Evolutionary conservation across 345 rosid species (phyloP), one percentile per base, ranked within the genome.

Genomic region (Kandelia obovata): DNA sequence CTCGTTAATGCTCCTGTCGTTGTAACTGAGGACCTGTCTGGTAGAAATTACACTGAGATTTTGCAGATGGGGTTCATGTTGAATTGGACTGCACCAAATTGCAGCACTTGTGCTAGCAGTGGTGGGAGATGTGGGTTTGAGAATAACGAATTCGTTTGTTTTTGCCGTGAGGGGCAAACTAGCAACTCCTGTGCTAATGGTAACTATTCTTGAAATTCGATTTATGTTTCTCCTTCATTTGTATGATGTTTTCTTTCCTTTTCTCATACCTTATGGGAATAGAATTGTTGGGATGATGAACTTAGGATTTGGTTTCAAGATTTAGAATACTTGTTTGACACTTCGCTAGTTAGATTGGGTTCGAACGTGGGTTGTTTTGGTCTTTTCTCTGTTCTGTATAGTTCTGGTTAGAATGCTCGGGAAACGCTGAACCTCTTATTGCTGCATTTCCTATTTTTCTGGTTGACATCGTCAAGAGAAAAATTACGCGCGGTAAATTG

Each of bases 21-120:
- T 23, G 19, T 10, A 3, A 61, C 66, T 26, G 37, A 6, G 49
- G 71, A 56, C 35, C 20, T 63, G 9, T 0, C 0, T 20, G 0
- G 1, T 1, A 73, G 69, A 82, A 55, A 67, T 72, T 88, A 80
- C 47, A 35, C 5, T 31, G 79, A 70, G 19, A 68, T 89, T 71
- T 67, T 87, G 78, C 76, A 71, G 75, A 78, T 34, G 67, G 96
- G 95, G 5, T 83, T 88, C 65, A 56, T 80, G 68, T 65, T 90
- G 88, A 83, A 71, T 10, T 88, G 88, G 88, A 69, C 66, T 59
- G 86, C 80, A 68, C 77, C 66, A 39, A 62, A 68, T 76, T 88
- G 88, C 68, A 63, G 51, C 46, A 47, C 72, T 58, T 88, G 89
- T 58, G 67, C 61, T 34, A 55, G 8, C 32, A 84, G 90, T 63